These are phyloP conservation scores for Skeletonema menzelii DNA, from an alignment of 108 stramenopile species.

Conservation along the genomic window DNA sequence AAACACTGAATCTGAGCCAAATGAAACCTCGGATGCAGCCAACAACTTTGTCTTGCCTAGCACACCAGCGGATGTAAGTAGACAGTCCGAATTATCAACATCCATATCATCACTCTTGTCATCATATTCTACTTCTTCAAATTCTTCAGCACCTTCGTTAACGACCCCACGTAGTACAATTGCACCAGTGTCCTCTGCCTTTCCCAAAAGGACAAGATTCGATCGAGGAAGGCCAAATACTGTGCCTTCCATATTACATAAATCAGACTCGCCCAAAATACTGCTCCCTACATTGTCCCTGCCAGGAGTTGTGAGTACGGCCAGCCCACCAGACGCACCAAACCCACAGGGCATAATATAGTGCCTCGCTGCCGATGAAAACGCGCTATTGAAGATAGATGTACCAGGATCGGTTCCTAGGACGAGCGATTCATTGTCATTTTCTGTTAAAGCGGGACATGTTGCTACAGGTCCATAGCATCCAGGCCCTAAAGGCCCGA, in stretches of 20 bases:
- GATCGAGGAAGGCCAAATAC: conserved; percentile 63
- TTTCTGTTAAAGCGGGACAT: conserved; percentile 21
- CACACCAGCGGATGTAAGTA: conserved; percentile 23
- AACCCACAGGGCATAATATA: conserved; percentile 82
- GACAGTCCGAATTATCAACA: conserved; percentile 16
- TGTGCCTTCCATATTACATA: conserved; percentile 44
- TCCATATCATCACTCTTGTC: conserved; percentile 23
- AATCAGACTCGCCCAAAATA: conserved; percentile 74
- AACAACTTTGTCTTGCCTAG: conserved; percentile 30
- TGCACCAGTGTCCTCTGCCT: conserved; percentile 26
- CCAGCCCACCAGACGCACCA: conserved; percentile 80
- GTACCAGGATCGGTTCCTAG: conserved; percentile 1
- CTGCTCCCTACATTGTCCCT: conserved; percentile 59
- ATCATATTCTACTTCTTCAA: conserved; percentile 44
- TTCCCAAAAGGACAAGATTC: conserved; percentile 62
- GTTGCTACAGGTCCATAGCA: conserved; percentile 69
- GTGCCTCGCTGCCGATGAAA: conserved; percentile 45
- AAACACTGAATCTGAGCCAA: conserved; percentile 10
- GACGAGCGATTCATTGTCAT: conserved; percentile 4
- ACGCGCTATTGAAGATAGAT: conserved; percentile 21
- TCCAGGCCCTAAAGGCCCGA: conserved; percentile 79
- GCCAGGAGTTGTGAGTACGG: conserved; percentile 68
- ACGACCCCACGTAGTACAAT: conserved; percentile 35
- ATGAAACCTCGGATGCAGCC: conserved; percentile 39
- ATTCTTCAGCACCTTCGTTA: conserved; percentile 29